Evolutionary conservation across 2,329 filamentous ascomycete species (phyloP).

Genomic region (Lasiodiplodia gonubiensis): DNA sequence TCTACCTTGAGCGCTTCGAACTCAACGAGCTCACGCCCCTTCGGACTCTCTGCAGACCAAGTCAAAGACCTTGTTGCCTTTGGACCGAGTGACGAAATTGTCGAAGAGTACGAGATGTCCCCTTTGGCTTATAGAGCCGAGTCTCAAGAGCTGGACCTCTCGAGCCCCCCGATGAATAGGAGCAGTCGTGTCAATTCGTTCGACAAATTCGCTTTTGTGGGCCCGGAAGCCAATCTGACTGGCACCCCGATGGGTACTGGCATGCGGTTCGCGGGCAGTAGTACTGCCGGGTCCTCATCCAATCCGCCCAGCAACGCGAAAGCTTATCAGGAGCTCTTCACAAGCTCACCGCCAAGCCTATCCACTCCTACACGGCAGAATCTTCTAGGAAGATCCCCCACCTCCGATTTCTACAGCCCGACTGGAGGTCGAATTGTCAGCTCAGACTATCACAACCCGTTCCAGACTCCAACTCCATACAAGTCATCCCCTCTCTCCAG

Average conservation of each 20-base stretch:
- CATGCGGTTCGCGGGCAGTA: slow-evolving; percentile 47
- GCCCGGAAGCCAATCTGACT: slow-evolving; percentile 45
- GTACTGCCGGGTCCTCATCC: slow-evolving; percentile 26
- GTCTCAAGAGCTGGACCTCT: not conserved
- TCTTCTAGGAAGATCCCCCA: not conserved
- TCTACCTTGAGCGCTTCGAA: not conserved
- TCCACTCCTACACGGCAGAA: slow-evolving; percentile 7
- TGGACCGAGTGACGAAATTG: not conserved
- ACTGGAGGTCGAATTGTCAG: not conserved
- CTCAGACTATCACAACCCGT: not conserved
- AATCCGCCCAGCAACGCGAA: not conserved
- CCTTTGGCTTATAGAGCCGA: not conserved
- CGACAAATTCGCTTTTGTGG: slow-evolving; percentile 42
- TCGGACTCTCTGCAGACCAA: not conserved
- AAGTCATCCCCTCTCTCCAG: not conserved
- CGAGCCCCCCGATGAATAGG: not conserved
- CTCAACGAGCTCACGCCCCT: not conserved
- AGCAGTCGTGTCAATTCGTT: slow-evolving; percentile 41
- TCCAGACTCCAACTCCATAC: not conserved
- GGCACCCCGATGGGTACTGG: slow-evolving; percentile 44
- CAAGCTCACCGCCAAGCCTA: not conserved
- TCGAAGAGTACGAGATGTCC: slow-evolving; percentile 6
- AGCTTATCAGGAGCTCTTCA: slow-evolving; percentile 1
- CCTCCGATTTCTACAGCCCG: not conserved
- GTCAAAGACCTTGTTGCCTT: not conserved